Base-by-base conservation (phyloP, 352 stramenopile genomes). In the Thraustotheca clavata region DNA sequence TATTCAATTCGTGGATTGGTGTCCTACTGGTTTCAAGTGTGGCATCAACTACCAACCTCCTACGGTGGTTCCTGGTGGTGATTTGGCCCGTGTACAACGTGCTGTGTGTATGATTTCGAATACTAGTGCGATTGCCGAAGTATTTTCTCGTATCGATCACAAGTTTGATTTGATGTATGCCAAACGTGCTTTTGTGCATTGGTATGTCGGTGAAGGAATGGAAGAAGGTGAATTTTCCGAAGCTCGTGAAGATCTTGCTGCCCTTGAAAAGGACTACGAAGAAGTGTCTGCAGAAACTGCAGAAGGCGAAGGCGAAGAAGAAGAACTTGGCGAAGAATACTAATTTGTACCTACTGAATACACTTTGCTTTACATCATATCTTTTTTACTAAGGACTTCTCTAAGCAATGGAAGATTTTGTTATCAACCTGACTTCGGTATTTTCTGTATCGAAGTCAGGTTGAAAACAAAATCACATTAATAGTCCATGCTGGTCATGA, bases 151-250 rank as follows among this genome's bases (percentile, higher is more conserved):
- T 65, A 98, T 99, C 71, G 95, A 99, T 69, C 94, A 99, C 89
- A 99, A 99, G 88, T 99, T 99, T 76, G 96, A 99, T 74, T 80
- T 99, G 49, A 99, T 99, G 97, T 99, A 99, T 79, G 94, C 94
- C 67, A 99, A 99, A 86, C 94, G 96, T 80, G 96, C 96, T 49
- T 99, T 99, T 72, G 95, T 99, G 62, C 96, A 99, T 85, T 99
- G 96, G 96, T 98, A 99, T 69, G 96, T 99, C 31, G 96, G 97
- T 73, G 97, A 99, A 74, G 96, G 97, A 76, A 99, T 99, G 97
- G 97, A 99, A 76, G 97, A 99, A 80, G 96, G 96, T 66, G 97
- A 99, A 75, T 99, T 99, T 76, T 98, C 94, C 59, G 97, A 99
- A 72, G 97, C 97, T 38, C 94, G 96, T 82, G 96, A 99, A 79